A percentile compares a stretch with the other conserved stretches of the same genome.
phyloP scores from a whole-genome alignment of 495 filamentous ascomycete genomes.

The Tuber microsphaerosporum region DNA sequence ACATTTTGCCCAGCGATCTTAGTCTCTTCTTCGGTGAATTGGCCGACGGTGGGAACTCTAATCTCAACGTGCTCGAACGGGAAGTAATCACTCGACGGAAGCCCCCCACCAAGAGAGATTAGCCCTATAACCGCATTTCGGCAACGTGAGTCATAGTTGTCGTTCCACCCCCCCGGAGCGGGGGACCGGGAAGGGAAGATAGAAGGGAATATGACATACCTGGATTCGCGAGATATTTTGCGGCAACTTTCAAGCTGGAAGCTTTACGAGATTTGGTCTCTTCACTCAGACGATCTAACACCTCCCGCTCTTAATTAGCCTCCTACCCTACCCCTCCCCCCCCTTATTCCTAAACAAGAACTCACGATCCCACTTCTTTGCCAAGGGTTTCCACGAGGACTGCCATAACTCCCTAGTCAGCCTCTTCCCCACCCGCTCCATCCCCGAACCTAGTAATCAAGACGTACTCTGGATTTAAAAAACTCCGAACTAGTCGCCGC shows the following conservation, averaged over 20 bases:
- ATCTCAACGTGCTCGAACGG: constrained; percentile 64
- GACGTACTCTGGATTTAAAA: constrained; percentile 63
- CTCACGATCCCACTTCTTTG: constrained; percentile 77
- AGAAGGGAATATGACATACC: constrained; percentile 19
- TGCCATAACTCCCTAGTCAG: constrained; percentile 34
- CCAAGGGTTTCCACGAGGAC: constrained; percentile 59
- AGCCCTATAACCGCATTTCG: constrained; percentile 43
- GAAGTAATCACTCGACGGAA: constrained; percentile 84
- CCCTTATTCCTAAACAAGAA: constrained; percentile 8
- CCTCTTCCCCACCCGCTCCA: not conserved
- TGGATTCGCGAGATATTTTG: constrained; percentile 53
- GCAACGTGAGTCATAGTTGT: constrained; percentile 43
- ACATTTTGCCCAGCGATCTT: constrained; percentile 50
- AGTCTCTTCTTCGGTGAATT: constrained; percentile 64
- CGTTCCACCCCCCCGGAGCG: not conserved
- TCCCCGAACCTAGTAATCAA: not conserved
- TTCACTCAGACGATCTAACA: constrained; percentile 50
- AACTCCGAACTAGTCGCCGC: constrained; percentile 68
- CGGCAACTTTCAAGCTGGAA: constrained; percentile 71
- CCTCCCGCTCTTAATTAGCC: not conserved
- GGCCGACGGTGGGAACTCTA: constrained; percentile 59
- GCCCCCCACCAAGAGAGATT: constrained; percentile 85
- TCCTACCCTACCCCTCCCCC: not conserved
- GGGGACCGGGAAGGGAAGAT: not conserved
- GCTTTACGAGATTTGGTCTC: constrained; percentile 54